A percentile compares a stretch with the other conserved stretches of the same genome.
phyloP scores from a whole-genome alignment of 345 rosid species.

The Eucalyptus melliodora region DNA sequence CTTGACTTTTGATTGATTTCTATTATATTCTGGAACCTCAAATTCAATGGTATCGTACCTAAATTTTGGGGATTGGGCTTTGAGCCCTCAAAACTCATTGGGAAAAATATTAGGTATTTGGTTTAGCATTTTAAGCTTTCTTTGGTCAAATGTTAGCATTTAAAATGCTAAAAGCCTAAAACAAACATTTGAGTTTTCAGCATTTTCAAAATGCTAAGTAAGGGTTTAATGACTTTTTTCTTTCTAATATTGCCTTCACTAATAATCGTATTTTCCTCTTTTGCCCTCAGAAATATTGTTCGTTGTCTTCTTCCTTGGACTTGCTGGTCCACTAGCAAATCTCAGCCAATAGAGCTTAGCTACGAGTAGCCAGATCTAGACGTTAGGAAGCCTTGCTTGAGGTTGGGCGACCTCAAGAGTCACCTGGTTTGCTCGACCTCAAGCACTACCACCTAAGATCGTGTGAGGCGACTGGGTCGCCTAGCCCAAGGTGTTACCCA shows the following conservation, averaged over 20 bases:
- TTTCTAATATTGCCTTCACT: too few relatives aligned
- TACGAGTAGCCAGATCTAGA: accelerated
- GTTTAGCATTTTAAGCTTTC: accelerated
- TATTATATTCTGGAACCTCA: background rate
- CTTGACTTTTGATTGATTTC: background rate
- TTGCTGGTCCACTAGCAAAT: accelerated
- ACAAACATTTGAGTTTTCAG: accelerated
- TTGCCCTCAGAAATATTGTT: too few relatives aligned
- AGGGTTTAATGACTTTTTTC: too few relatives aligned
- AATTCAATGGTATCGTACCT: background rate
- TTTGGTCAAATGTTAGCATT: too few relatives aligned
- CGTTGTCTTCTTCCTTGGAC: too few relatives aligned
- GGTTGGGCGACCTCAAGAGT: too few relatives aligned
- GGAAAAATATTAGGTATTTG: too few relatives aligned
- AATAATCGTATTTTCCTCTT: too few relatives aligned
- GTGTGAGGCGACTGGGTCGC: accelerated
- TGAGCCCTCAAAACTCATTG: accelerated
- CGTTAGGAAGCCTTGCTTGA: accelerated
- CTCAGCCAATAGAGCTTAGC: accelerated
- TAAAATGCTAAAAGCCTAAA: too few relatives aligned
- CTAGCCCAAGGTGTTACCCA: accelerated
- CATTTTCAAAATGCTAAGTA: too few relatives aligned
- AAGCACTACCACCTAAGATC: too few relatives aligned
- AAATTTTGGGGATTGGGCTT: background rate
- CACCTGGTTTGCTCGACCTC: too few relatives aligned